Evolutionary conservation across 176 grass and related monocot genomes (phyloP), one percentile per base, ranked within the genome.

Genomic region (Saccharum officinarum): DNA sequence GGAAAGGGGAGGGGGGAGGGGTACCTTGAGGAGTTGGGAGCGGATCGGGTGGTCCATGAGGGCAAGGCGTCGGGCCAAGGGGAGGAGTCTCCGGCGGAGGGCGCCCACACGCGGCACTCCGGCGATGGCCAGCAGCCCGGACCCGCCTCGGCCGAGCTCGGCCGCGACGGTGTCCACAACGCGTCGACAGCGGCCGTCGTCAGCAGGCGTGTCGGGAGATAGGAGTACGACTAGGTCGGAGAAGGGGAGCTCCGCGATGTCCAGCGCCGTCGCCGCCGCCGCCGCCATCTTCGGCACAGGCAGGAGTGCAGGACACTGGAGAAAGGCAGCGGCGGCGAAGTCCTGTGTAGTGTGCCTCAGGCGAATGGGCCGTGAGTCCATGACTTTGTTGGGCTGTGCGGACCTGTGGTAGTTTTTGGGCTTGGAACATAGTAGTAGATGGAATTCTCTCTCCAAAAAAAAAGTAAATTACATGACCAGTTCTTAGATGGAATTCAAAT

Each of bases 1-100:
- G 40, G 44, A 12, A 10, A 7, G 41, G 62, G 10, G 11, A 28
- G 46, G n/a, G 65, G 9, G 25, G 16, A 10, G 34, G 1, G 71
- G 42, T 77, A 95, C 95, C 87, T 95, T 94, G 81, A 98, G 87
- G 68, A 95, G 62, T 9, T 64, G 57, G 28, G 78, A 54, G 22
- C 93, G 93, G 34, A 87, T 79, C 5, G 84, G 81, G 39, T 89
- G 83, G 55, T 83, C 80, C 67, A 95, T 90, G 77, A 98, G 83
- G 22, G 89, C 89, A 54, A 98, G 89, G 47, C 87, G 86, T 8
- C 89, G 91, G 8, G 92, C 89, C 67, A 95, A 83, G 6, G 93
- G 95, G 45, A 98, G 89, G 7, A 98, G 73, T 13, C 82, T 75
- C 26, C 80, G 79, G 14, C 91, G 87, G 46, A 98, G 87, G 31